Evolutionary conservation across 1,139 yeast species (phyloP), one percentile per base, ranked within the genome.

Genomic region (Zhuliangozyma parablackwelliae): DNA sequence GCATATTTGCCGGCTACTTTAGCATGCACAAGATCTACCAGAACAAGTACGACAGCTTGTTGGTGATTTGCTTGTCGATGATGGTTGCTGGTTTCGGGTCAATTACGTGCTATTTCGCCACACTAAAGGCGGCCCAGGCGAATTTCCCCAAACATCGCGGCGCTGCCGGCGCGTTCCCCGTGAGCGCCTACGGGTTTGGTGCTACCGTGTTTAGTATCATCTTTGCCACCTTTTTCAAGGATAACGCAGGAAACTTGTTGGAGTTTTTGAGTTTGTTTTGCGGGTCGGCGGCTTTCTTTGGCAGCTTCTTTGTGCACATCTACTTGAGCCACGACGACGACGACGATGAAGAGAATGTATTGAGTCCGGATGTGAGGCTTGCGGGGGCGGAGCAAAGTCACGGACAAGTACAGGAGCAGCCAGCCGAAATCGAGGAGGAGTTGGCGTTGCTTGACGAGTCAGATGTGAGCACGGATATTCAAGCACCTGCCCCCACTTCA

Each of bases 91-190:
- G 89, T 0, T 75, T 78, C 48, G 88, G 90, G 0, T 80, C 87
- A 0, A 76, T 82, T 7, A 63, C 75, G 3, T 69, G 82, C 3
- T 82, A 76, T 53, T 82, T 78, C 49, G 70, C 89, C 2, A 72
- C 87, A 2, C 68, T 83, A 41, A 83, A 82, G 45, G 80, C 83
- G 7, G 75, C 84, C 2, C 83, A 85, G 16, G 64, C 83, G 3
- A 82, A 82, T 52, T 83, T 82, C 46, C 89, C 90, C 0, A 61
- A 72, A 27, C 78, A 81, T 49, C 66, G 83, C 48, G 92, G 92
- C 12, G 69, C 80, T 5, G 90, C 90, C 4, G 80, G 80, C 5
- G 79, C 82, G 1, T 61, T 75, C 16, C 84, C 84, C 1, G 80
- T 78, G 3, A 69, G 82, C 26, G 61, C 77, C 3, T 78, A 70